Percentiles rank a stretch among this genome's conserved stretches.
Evolutionary conservation across 2,329 filamentous ascomycete species (phyloP).

Genomic region (Truncatella angustata): DNA sequence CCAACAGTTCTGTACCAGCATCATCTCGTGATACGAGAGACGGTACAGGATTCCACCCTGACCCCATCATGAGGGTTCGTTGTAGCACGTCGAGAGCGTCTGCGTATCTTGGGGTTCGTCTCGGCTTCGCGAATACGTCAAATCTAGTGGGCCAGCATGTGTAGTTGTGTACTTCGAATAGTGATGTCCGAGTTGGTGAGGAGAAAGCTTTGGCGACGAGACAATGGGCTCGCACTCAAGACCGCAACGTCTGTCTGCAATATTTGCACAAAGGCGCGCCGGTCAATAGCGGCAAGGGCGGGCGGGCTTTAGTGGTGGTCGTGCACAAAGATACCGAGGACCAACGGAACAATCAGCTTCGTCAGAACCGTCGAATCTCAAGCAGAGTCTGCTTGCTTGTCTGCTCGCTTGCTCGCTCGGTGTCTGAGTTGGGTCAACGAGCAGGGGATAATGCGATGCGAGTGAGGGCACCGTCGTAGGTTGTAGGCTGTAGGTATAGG

Average conservation of each 20-base stretch:
- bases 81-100: too few relatives aligned
- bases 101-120: not conserved
- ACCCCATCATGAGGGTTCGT: not conserved
- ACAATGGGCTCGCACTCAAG: too few relatives aligned
- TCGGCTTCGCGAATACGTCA: not conserved
- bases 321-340: not conserved
- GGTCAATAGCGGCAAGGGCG: not conserved
- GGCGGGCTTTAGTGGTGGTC: not conserved
- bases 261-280: not conserved
- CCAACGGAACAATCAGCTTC: not conserved
- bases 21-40: constrained; percentile 21
- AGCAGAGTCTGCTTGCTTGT: not conserved
- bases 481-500: not conserved
- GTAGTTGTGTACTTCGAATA: not conserved
- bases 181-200: too few relatives aligned
- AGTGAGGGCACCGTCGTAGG: too few relatives aligned
- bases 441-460: too few relatives aligned
- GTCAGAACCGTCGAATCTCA: not conserved
- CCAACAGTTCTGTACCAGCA: constrained; percentile 42
- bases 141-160: not conserved
- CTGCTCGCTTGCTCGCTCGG: too few relatives aligned
- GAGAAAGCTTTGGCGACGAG: not conserved
- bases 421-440: too few relatives aligned
- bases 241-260: too few relatives aligned
- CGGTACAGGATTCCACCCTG: constrained; percentile 11